Evolutionary conservation across 257 asterid species (phyloP).

Genomic region (Gentiana straminea): DNA sequence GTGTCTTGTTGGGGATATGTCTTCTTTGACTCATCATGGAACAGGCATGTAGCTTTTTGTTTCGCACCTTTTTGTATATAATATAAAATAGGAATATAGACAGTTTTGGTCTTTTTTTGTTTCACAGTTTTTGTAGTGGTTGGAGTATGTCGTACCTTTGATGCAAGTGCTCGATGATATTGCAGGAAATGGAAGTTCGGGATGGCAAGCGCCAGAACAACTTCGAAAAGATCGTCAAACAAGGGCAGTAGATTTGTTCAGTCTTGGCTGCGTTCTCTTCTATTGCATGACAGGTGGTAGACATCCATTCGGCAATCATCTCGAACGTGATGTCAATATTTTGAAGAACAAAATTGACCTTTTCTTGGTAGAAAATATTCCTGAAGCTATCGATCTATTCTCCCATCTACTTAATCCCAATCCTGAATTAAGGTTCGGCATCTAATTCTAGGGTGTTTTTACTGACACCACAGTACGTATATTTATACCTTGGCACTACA

Average conservation of each 20-base stretch:
- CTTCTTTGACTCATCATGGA: slow-evolving; percentile 71
- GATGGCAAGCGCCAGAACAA: slow-evolving; percentile 99
- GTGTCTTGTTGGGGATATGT: slow-evolving; percentile 69
- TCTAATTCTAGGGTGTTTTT: too few relatives aligned
- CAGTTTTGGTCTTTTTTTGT: too few relatives aligned
- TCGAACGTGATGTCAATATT: slow-evolving; percentile 87
- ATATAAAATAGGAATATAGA: too few relatives aligned
- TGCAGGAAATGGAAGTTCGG: slow-evolving; percentile 88
- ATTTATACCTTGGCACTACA: too few relatives aligned
- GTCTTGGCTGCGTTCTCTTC: slow-evolving; percentile 80
- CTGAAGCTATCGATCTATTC: slow-evolving; percentile 82
- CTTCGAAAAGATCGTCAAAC: slow-evolving; percentile 93
- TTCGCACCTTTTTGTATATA: too few relatives aligned
- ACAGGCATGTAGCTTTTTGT: slow-evolving; percentile 43
- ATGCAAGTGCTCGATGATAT: neutral
- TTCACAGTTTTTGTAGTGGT: too few relatives aligned
- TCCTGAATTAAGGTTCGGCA: slow-evolving; percentile 60
- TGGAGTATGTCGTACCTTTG: too few relatives aligned
- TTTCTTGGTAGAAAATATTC: slow-evolving; percentile 68
- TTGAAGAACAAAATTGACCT: slow-evolving; percentile 59
- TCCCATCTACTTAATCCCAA: slow-evolving; percentile 47
- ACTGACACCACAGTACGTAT: too few relatives aligned
- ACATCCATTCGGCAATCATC: slow-evolving; percentile 81
- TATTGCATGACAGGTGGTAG: slow-evolving; percentile 83
- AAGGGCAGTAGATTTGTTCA: slow-evolving; percentile 80